Evolutionary conservation across 371 early-diverging fungal species (phyloP).

Genomic region (Mortierella sp.): DNA sequence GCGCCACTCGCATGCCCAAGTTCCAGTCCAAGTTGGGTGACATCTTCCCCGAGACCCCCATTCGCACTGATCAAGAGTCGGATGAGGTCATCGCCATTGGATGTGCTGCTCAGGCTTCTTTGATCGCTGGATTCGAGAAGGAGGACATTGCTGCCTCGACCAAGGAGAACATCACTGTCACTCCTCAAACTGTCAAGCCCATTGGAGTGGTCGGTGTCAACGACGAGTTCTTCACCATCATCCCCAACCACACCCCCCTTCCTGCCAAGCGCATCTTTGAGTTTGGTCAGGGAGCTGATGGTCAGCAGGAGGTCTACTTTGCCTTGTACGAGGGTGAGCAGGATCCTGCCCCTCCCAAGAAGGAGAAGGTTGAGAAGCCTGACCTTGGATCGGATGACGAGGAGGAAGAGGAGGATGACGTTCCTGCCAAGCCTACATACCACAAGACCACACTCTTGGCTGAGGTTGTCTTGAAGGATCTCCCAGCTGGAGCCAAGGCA

Average conservation of each 20-base stretch:
- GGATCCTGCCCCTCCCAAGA: conserved; percentile 61
- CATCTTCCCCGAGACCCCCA: conserved; percentile 87
- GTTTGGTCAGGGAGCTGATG: conserved; percentile 72
- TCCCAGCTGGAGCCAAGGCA: conserved; percentile 61
- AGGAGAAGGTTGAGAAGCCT: conserved; percentile 62
- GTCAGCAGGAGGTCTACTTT: conserved; percentile 82
- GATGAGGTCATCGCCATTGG: conserved; percentile 99
- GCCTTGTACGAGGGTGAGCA: conserved; percentile 86
- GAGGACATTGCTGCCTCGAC: conserved; percentile 65
- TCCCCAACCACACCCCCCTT: conserved; percentile 86
- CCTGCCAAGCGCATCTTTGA: conserved; percentile 84
- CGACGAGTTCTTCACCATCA: conserved; percentile 78
- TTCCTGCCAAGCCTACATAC: conserved; percentile 62
- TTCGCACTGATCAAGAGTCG: conserved; percentile 80
- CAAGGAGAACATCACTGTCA: conserved; percentile 71
- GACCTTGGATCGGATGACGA: conserved; percentile 55
- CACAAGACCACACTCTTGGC: conserved; percentile 62
- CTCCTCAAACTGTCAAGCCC: conserved; percentile 76
- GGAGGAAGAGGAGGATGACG: conserved; percentile 68
- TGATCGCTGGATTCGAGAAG: conserved; percentile 69
- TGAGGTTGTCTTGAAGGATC: conserved; percentile 64
- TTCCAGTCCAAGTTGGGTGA: conserved; percentile 85
- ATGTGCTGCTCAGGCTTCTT: conserved; percentile 95
- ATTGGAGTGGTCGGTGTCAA: conserved; percentile 82
- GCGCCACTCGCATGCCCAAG: conserved; percentile 98